phyloP scores from a whole-genome alignment of 2,329 filamentous ascomycete genomes.

The Aspergillus pseudoviridinutans region DNA sequence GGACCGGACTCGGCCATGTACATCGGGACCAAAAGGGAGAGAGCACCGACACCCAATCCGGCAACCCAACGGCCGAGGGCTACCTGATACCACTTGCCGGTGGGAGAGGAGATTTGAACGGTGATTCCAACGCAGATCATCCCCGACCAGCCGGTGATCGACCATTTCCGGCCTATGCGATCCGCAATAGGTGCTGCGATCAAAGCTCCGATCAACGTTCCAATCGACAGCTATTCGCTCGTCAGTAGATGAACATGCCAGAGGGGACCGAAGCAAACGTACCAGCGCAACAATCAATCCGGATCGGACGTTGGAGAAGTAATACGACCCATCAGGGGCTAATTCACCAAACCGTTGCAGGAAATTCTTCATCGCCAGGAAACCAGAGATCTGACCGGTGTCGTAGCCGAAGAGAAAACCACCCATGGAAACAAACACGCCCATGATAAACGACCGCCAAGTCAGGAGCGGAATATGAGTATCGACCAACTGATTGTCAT shows the following conservation, averaged over 20 bases:
- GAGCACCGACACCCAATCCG: conserved; percentile 42
- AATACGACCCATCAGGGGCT: conserved; percentile 24
- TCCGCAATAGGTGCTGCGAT: conserved; percentile 40
- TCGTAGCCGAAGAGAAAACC: conserved; percentile 43
- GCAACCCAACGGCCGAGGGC: conserved; percentile 42
- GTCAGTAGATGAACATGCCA: neutral
- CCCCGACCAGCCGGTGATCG: conserved; percentile 37
- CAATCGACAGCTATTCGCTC: conserved; percentile 36
- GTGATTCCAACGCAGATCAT: conserved; percentile 40
- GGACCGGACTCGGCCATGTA: conserved; percentile 44
- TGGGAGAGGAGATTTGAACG: conserved; percentile 39
- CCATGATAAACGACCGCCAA: conserved; percentile 32
- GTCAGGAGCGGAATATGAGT: conserved; percentile 23
- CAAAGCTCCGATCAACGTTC: conserved; percentile 42
- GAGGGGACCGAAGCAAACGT: conserved; percentile 3
- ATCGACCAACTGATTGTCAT: conserved; percentile 7
- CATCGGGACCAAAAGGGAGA: conserved; percentile 43
- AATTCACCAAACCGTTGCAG: conserved; percentile 34
- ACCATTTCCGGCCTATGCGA: conserved; percentile 40
- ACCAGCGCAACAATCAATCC: conserved; percentile 43
- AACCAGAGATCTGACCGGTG: conserved; percentile 43
- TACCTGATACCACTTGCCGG: conserved; percentile 38
- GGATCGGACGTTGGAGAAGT: conserved; percentile 40
- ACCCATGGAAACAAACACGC: conserved; percentile 44
- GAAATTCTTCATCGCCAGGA: conserved; percentile 42